A percentile compares a stretch with the other conserved stretches of the same genome.
These are phyloP conservation scores for Saccharomycopsis vini DNA, from an alignment of 805 yeast species.

Conservation along the genomic window DNA sequence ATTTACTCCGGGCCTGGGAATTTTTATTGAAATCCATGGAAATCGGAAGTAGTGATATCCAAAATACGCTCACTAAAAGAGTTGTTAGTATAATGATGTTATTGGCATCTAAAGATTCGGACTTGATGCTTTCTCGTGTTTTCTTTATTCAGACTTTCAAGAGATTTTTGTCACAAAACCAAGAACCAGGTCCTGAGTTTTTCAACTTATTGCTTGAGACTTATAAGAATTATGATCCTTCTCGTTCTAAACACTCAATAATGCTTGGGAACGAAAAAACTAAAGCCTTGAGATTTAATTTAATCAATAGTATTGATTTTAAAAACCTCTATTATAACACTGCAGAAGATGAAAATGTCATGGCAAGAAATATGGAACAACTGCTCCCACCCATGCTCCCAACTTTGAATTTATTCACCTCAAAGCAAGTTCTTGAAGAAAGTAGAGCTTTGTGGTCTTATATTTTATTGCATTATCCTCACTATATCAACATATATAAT, in stretches of 20 bases:
- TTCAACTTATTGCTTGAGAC: conserved; percentile 15
- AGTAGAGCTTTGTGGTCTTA: conserved; percentile 69
- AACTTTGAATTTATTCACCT: conserved; percentile 31
- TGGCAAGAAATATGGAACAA: conserved; percentile 5
- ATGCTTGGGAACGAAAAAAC: conserved; percentile 39
- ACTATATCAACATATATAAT: conserved; percentile 32
- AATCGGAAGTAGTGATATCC: conserved; percentile 21
- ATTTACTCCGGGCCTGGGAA: conserved; percentile 63
- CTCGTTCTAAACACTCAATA: conserved; percentile 25
- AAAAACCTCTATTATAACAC: conserved; percentile 8
- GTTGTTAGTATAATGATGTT: conserved; percentile 64
- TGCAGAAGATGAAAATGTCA: conserved; percentile 11
- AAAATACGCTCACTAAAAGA: conserved; percentile 28
- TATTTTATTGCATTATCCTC: conserved; percentile 36
- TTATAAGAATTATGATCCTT: conserved; percentile 13
- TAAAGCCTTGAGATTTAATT: conserved; percentile 35
- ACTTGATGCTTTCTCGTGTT: conserved; percentile 51
- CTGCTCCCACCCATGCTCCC: conserved; percentile 66
- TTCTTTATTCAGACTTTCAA: conserved; percentile 32
- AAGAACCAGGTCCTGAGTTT: conserved; percentile 11
- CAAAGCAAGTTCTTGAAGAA: conserved; percentile 52
- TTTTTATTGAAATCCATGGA: conserved; percentile 58
- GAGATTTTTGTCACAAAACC: conserved; percentile 27
- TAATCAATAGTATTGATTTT: conserved; percentile 36
- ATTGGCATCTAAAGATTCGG: conserved; percentile 55